A percentile compares a stretch with the other conserved stretches of the same genome.
Conservation (phyloP, 2,329 filamentous ascomycete genomes). For the Penicillium sp. region DNA sequence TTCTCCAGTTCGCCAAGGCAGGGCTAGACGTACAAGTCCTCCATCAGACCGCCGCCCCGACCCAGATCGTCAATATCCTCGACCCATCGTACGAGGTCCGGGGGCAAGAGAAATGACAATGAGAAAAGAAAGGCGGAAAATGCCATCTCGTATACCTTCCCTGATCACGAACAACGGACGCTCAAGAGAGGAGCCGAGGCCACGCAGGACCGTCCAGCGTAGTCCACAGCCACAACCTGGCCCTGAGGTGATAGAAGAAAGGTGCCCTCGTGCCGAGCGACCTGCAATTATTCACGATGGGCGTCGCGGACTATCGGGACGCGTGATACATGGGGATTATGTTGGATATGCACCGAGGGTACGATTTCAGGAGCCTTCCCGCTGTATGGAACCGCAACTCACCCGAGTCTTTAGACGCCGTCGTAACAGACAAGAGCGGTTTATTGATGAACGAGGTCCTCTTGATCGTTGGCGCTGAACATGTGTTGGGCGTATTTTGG, state of each 20-base stretch:
- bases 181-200: not conserved
- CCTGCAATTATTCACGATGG: not conserved
- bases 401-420: not conserved
- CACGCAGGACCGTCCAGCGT: not conserved
- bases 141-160: not conserved
- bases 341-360: not conserved
- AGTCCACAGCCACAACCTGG: not conserved
- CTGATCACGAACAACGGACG: not conserved
- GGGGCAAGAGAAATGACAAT: not conserved
- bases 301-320: not conserved
- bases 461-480: not conserved
- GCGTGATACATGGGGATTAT: not conserved
- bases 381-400: not conserved
- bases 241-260: not conserved
- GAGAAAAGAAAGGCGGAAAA: not conserved
- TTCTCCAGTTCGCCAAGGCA: not conserved
- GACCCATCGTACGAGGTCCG: not conserved
- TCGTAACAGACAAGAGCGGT: not conserved
- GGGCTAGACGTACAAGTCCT: not conserved
- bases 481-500: not conserved
- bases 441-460: not conserved
- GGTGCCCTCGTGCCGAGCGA: not conserved
- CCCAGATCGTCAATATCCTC: not conserved
- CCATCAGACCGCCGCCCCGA: no score
- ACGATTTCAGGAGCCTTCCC: not conserved